phyloP scores from a whole-genome alignment of 2,329 filamentous ascomycete species.

The Chalaropsis ovoidea region DNA sequence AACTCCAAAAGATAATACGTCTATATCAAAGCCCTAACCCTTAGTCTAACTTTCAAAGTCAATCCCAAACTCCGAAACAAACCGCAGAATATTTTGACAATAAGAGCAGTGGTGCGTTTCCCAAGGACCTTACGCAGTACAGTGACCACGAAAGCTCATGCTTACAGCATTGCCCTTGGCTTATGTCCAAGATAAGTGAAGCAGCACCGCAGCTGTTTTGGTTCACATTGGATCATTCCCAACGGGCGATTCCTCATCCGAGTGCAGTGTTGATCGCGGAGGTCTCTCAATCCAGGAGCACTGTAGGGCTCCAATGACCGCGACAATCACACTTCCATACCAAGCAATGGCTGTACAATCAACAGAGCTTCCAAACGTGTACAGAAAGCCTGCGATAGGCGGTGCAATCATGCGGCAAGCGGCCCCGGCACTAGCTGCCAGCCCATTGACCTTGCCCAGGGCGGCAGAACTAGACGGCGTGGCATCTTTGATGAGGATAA shows the following conservation, averaged over 20 bases:
- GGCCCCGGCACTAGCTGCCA: constrained; percentile 55
- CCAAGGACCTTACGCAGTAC: too few relatives aligned
- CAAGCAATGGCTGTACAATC: constrained; percentile 53
- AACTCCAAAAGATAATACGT: too few relatives aligned
- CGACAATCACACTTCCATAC: constrained; percentile 51
- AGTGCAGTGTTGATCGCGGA: constrained; percentile 13
- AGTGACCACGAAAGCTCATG: too few relatives aligned
- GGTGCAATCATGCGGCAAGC: constrained; percentile 59
- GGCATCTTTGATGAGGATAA: constrained; percentile 59
- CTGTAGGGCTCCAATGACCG: constrained; percentile 48
- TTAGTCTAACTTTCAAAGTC: too few relatives aligned
- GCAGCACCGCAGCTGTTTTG: background rate
- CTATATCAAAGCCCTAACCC: too few relatives aligned
- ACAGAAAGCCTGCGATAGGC: constrained; percentile 53
- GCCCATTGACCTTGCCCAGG: constrained; percentile 55
- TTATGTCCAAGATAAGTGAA: too few relatives aligned
- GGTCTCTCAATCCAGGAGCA: constrained; percentile 45
- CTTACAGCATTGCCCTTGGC: too few relatives aligned
- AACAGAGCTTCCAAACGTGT: constrained; percentile 46
- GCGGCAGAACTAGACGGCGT: constrained; percentile 43
- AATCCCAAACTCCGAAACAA: too few relatives aligned
- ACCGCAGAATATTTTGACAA: too few relatives aligned
- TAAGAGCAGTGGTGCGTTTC: too few relatives aligned
- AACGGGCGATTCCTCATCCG: constrained; percentile 29
- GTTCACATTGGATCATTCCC: background rate